Evolutionary conservation across 2,329 filamentous ascomycete genomes (phyloP), one percentile per base, ranked within the genome.

Genomic region (Apiospora kogelbergensis): DNA sequence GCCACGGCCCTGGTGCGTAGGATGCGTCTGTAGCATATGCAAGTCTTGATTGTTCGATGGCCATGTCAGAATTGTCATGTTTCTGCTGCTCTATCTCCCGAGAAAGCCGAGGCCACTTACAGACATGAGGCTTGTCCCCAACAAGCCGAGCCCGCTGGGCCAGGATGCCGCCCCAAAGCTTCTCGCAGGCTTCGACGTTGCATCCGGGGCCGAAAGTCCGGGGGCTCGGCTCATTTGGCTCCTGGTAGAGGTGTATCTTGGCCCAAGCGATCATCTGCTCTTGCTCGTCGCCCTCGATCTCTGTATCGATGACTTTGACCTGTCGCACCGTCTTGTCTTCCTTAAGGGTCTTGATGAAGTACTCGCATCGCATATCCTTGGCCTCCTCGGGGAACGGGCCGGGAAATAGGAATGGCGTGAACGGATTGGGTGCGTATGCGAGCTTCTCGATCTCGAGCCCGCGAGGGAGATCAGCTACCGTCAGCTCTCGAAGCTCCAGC

Each of bases 1-100:
- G 1, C 81, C 82, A n/a, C 80, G 79, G 9, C 78, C 71, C 65
- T 81, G 79, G 65, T 82, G 80, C 15, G 80, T 76, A 0, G 82
- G 82, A 67, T 82, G 78, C n/a, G 81, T 81, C n/a, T 76, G 76
- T 5, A 84, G 75, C 41, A 77, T 70, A 10, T 78, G 74, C 13
- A 83, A 75, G 70, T 81, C 82, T 82, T 70, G 9, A 40, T 22
- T 20, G n/a, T 46, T 24, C 37, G 53, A 33, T 24, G 6, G 7
- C 48, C 33, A 22, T 11, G 30, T 45, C 26, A 64, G 30, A 13
- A 33, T 45, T 63, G n/a, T 15, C 20, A 11, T n/a, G 17, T 53
- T 22, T 10, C 22, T 15, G 11, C 9, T 15, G 22, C 15, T 6
- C 13, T n/a, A 15, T 44, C 24, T 6, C 22, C 37, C 22, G 30